Conservation (phyloP, 768 basidiomycete genomes). For the Gelatoporia subvermispora region DNA sequence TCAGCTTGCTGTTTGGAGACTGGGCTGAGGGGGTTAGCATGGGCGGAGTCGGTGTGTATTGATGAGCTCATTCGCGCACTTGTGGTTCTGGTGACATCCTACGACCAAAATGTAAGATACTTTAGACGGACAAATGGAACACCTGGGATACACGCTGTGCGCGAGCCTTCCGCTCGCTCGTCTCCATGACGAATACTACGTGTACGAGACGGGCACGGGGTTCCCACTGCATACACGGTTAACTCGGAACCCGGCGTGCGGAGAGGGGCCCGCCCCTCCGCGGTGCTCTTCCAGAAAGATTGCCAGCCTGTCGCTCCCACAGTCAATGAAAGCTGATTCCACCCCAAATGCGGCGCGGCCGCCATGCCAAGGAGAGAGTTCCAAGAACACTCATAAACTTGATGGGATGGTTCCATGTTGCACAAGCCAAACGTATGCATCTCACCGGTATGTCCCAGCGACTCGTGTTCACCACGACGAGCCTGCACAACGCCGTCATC, state of each 20-base stretch:
- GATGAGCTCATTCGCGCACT: constrained; percentile 5
- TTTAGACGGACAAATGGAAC: no score
- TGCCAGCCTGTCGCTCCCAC: no score
- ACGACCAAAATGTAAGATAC: constrained; percentile 13
- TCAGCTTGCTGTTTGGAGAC: constrained; percentile 82
- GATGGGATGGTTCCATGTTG: no score
- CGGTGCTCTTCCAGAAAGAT: no score
- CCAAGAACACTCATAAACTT: no score
- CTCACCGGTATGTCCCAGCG: constrained; percentile 9
- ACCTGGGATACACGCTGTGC: neutral
- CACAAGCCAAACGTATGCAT: no score
- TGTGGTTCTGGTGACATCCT: constrained; percentile 8
- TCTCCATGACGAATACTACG: constrained; percentile 10
- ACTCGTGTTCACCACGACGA: constrained; percentile 35
- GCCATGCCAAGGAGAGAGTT: no score
- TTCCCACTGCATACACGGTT: constrained; percentile 1
- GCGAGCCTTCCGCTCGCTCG: neutral
- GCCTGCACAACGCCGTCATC: constrained; percentile 32
- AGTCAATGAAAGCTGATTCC: no score
- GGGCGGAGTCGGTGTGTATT: constrained; percentile 18
- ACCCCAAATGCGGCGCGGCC: no score
- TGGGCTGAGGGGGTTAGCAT: constrained; percentile 50
- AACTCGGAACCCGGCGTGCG: no score
- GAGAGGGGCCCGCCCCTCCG: no score
- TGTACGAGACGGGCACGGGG: neutral